Evolutionary conservation across 768 basidiomycete species (phyloP).

Genomic region (Coprinopsis cinerea): DNA sequence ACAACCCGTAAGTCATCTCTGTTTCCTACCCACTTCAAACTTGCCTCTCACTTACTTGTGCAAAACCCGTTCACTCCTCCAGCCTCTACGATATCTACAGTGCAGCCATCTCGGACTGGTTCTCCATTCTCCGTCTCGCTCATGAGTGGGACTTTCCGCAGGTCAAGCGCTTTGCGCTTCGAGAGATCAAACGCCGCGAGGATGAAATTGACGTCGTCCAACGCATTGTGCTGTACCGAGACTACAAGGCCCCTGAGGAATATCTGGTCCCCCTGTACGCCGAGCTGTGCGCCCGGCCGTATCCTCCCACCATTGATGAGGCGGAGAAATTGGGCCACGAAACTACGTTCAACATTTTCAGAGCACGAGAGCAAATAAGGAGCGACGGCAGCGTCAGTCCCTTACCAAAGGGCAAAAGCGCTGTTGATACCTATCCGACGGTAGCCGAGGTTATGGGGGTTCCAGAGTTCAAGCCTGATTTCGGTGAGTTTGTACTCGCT

Average conservation of each 20-base stretch:
- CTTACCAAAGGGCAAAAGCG: conserved; percentile 14
- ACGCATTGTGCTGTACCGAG: conserved; percentile 47
- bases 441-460: conserved; percentile 2
- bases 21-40: conserved; percentile 17
- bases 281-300: conserved; percentile 44
- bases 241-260: conserved; percentile 39
- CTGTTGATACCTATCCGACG: conserved; percentile 8
- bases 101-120: conserved; percentile 47
- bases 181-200: conserved; percentile 42
- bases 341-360: conserved; percentile 41
- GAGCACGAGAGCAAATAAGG: conserved; percentile 44
- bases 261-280: conserved; percentile 53
- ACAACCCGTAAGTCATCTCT: conserved; percentile 11
- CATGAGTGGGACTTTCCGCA: conserved; percentile 51
- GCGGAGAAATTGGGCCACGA: conserved; percentile 48
- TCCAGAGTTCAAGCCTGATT: not conserved
- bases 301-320: conserved; percentile 50
- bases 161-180: conserved; percentile 51
- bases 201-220: conserved; percentile 12
- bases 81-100: conserved; percentile 56
- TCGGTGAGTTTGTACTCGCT: not conserved
- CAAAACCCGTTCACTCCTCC: conserved; percentile 19
- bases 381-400: conserved; percentile 18
- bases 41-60: conserved; percentile 6
- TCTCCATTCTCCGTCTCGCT: conserved; percentile 51